Evolutionary conservation across 140 eudicot genomes (phyloP), one percentile per base, ranked within the genome.

Genomic region (Ambrosia hybrid): DNA sequence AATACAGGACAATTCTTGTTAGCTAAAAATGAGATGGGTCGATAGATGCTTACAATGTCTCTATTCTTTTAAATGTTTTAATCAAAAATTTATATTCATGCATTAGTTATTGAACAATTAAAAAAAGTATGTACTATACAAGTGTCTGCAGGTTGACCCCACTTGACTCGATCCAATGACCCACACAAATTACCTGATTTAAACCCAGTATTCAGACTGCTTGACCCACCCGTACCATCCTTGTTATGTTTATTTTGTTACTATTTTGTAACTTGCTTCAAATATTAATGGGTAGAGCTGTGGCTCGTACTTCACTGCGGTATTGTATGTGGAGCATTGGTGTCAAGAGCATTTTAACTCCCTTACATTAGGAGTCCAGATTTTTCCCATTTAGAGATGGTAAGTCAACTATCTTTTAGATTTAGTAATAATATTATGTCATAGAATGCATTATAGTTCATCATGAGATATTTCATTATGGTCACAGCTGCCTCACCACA

Each of bases 281-380:
- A 49, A 5, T 15, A 60, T 66, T 71, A 26, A 51, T 46, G 45
- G 73, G 56, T 82, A 95, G 99, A 81, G 76, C 61, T 90, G 96
- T 76, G 99, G 99, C 39, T 84, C 97, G 66, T 95, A 86, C 85
- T 95, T 95, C 68, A 90, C 99, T 68, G 96, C 99, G 68, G 89
- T 95, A 30, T 68, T 95, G 72, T 95, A 91, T 75, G 99, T 95
- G 81, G 99, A 95, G 79, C 86, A 95, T 82, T 95, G 99, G 99
- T 95, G 97, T 82, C 95, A 91, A 78, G 97, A 95, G 67, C 86
- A 95, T 73, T 95, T 95, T 76, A 81, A 75, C 17, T 57, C 78
- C 81, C 89, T 95, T 34, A 83, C 88, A 12, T 82, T 95, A 80
- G 99, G 17, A 85, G 83, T 69, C 99, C 99, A 76, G 97, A 95